Base-by-base conservation (phyloP, 257 asterid genomes). In the Anisodus tanguticus region DNA sequence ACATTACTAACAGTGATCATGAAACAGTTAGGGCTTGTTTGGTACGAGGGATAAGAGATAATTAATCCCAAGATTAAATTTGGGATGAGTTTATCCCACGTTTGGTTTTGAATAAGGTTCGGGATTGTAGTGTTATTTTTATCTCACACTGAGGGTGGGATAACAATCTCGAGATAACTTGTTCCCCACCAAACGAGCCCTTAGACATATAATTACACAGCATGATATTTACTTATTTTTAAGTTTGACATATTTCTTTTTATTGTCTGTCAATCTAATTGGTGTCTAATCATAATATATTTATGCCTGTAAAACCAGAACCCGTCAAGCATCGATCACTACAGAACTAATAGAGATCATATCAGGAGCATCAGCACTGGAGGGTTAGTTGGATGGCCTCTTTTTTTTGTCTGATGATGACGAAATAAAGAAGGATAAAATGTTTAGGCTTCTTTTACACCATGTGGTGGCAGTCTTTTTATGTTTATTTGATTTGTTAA, bases 281-380 rank as follows among this genome's bases (percentile, higher is more conserved):
- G 69, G 69, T 62, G 37, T 22, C 39, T 22, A 26, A 62, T 19
- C 3, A 1, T 19, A 62, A 22, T 22, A 62, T 62, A 62, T 22
- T 62, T 19, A 19, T 62, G 11, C 39, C 9, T 62, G 69, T 8
- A 62, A 69, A 31, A 67, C 26, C 95, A 95, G 98, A 88, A 95
- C 98, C 82, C 97, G 98, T 85, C 98, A 95, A 93, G 98, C 98
- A 83, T 87, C 97, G 59, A 95, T 95, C 91, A 95, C 98, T 41
- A 95, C 98, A 0, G 98, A 95, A 39, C 87, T 93, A 88, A 92
- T 66, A 9, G 98, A 95, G 93, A 95, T 95, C 87, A 95, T 95
- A 71, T 95, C 97, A 79, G 98, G 98, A 92, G 98, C 98, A 86
- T 90, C 98, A 8, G 98, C 98, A 41, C 69, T 95, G 87, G 86